phyloP scores from a whole-genome alignment of 1,284 basidiomycete species.

The Malassezia japonica region DNA sequence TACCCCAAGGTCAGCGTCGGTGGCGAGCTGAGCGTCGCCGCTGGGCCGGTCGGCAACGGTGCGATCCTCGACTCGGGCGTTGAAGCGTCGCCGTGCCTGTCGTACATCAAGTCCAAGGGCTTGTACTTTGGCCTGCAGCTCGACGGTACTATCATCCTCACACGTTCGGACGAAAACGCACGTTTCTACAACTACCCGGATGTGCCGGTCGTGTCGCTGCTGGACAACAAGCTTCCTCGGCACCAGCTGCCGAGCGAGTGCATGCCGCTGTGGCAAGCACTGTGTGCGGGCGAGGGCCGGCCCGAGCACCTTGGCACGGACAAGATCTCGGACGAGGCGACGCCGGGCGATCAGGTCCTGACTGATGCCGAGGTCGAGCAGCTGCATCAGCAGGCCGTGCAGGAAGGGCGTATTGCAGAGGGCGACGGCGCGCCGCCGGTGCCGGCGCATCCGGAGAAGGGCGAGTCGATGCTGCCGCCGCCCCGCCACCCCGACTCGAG shows the following conservation, averaged over 20 bases:
- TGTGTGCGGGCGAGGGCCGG: constrained; percentile 38
- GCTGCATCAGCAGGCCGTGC: constrained; percentile 35
- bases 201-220: constrained; percentile 22
- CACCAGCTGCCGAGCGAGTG: constrained; percentile 22
- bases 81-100: constrained; percentile 40
- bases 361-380: constrained; percentile 28
- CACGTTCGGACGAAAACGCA: constrained; percentile 36
- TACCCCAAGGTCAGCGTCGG: constrained; percentile 43
- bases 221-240: constrained; percentile 23
- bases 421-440: no score
- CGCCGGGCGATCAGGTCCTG: constrained; percentile 32
- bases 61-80: constrained; percentile 38
- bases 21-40: constrained; percentile 35
- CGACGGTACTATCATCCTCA: constrained; percentile 41
- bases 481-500: constrained; percentile 48
- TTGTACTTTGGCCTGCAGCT: constrained; percentile 46
- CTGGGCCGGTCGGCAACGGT: constrained; percentile 49
- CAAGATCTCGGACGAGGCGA: constrained; percentile 25
- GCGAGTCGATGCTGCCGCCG: constrained; percentile 29
- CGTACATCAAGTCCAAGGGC: constrained; percentile 48
- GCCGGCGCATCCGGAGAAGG: no score
- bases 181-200: constrained; percentile 34
- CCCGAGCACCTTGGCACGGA: constrained; percentile 33
- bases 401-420: constrained; percentile 28
- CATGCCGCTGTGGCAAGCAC: constrained; percentile 37